Evolutionary conservation across 208 protist species (phyloP).

Genomic region (Trypanosoma lewisi): DNA sequence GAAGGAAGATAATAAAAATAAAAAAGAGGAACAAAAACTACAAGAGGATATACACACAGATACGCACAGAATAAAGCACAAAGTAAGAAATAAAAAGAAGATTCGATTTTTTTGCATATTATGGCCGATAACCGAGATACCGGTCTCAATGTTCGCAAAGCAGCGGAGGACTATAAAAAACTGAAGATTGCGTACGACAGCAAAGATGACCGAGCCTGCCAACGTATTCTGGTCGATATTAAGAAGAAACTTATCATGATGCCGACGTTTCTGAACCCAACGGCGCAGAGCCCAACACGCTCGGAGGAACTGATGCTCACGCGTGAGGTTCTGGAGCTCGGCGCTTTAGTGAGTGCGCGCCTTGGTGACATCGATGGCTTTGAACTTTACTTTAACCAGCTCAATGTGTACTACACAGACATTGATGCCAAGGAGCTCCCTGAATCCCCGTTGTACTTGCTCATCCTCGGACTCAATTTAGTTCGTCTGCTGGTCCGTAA

Average conservation of each 20-base stretch:
- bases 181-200: constrained; percentile 75
- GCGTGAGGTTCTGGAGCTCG: constrained; percentile 85
- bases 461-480: constrained; percentile 90
- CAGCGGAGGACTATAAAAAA: constrained; percentile 66
- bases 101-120: background rate
- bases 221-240: constrained; percentile 48
- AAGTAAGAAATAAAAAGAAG: background rate
- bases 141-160: constrained; percentile 61
- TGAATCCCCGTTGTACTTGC: constrained; percentile 65
- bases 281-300: constrained; percentile 61
- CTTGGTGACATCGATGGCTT: constrained; percentile 78
- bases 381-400: constrained; percentile 84
- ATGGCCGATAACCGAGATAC: constrained; percentile 34
- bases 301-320: constrained; percentile 80
- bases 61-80: background rate
- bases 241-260: constrained; percentile 85
- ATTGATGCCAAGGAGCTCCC: constrained; percentile 55
- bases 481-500: constrained; percentile 83
- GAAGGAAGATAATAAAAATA: background rate
- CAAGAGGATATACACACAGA: background rate
- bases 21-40: background rate
- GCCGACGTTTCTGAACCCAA: constrained; percentile 83
- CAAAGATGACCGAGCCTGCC: constrained; percentile 53
- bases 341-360: constrained; percentile 72
- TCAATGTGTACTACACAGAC: constrained; percentile 90